A percentile compares a stretch with the other conserved stretches of the same genome.
phyloP scores from a whole-genome alignment of 768 basidiomycete species.

The Ephemerocybe angulata region DNA sequence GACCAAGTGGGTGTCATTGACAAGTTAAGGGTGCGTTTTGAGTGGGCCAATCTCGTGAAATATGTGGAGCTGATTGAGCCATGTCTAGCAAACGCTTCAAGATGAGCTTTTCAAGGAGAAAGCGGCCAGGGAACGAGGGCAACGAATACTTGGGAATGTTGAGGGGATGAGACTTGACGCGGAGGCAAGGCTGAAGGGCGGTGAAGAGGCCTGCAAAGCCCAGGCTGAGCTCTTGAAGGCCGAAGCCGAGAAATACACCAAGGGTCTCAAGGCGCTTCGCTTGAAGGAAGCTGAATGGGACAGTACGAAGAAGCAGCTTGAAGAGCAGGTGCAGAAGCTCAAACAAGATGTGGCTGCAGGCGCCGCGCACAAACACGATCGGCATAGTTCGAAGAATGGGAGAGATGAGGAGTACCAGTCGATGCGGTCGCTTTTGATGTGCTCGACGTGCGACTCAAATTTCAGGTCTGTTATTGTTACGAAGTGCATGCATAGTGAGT shows the following conservation, averaged over 20 bases:
- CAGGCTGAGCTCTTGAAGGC: constrained; percentile 29
- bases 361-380: constrained; percentile 23
- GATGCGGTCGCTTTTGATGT: constrained; percentile 77
- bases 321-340: constrained; percentile 43
- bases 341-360: constrained; percentile 38
- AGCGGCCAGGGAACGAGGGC: no score
- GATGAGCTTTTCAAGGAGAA: no score
- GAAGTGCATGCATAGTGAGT: constrained; percentile 91
- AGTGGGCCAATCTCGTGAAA: no score
- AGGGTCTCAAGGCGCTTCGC: constrained; percentile 30
- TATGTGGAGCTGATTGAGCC: no score
- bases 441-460: constrained; percentile 78
- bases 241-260: constrained; percentile 17
- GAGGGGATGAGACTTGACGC: no score
- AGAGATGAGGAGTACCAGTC: constrained; percentile 49
- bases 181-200: no score
- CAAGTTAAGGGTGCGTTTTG: constrained; percentile 19
- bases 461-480: constrained; percentile 79
- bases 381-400: neutral
- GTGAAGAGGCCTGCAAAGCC: neutral
- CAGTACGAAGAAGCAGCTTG: constrained; percentile 27
- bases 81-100: no score
- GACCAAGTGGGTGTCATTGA: constrained; percentile 63
- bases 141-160: no score
- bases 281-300: constrained; percentile 42